phyloP scores from a whole-genome alignment of 345 rosid genomes.

The Gossypium turneri region DNA sequence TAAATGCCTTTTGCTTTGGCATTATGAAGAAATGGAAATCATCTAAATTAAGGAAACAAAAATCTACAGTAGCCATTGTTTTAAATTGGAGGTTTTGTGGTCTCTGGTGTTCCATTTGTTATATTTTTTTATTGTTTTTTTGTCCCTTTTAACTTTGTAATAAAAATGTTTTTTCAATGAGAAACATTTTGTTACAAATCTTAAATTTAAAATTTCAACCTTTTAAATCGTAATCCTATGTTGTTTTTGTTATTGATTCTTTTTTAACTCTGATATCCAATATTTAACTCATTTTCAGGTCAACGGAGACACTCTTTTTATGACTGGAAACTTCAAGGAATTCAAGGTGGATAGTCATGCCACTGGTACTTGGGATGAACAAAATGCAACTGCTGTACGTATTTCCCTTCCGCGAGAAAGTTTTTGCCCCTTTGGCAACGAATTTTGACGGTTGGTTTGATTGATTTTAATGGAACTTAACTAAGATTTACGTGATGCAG shows the following conservation, averaged over 20 bases:
- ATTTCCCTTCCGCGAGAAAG: not conserved
- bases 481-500: slow-evolving; percentile 37
- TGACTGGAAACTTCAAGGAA: slow-evolving; percentile 84
- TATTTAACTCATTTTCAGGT: slow-evolving; percentile 48
- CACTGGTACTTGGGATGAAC: slow-evolving; percentile 74
- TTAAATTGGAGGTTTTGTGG: not conserved
- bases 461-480: slow-evolving; percentile 11
- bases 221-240: not conserved
- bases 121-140: not conserved
- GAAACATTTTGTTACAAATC: not conserved
- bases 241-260: not conserved
- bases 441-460: slow-evolving; percentile 8
- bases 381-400: slow-evolving; percentile 77
- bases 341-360: slow-evolving; percentile 67
- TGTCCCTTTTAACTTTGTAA: not conserved
- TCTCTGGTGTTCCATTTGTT: not conserved
- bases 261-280: slow-evolving; percentile 13
- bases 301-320: slow-evolving; percentile 86
- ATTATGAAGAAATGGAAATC: not conserved
- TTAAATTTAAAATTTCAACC: not conserved
- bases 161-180: not conserved
- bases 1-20: not conserved
- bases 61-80: too few species aligned
- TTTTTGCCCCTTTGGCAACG: not conserved
- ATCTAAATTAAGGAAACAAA: not conserved